phyloP scores from a whole-genome alignment of 1,139 yeast genomes.

The Pichia sp. region DNA sequence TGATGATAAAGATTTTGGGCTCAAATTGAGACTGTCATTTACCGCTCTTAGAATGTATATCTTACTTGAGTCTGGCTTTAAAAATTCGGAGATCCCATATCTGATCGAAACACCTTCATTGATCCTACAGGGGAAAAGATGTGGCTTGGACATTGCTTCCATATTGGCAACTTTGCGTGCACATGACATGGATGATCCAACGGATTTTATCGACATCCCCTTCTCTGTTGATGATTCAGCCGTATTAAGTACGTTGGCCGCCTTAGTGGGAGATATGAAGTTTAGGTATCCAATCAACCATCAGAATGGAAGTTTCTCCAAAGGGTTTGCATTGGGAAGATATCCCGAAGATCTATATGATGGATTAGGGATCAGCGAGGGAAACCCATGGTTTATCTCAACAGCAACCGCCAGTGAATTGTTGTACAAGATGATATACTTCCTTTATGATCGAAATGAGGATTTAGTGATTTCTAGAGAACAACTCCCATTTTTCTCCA shows the following conservation, averaged over 20 bases:
- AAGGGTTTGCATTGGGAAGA: conserved; percentile 78
- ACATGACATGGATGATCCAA: conserved; percentile 40
- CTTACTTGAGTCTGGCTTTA: conserved; percentile 40
- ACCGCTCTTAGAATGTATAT: conserved; percentile 35
- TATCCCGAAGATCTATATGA: conserved; percentile 92
- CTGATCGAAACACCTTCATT: conserved; percentile 62
- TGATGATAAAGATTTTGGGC: conserved; percentile 29
- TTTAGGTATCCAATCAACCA: conserved; percentile 69
- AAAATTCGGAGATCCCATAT: conserved; percentile 39
- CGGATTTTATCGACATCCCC: conserved; percentile 37
- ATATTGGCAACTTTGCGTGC: conserved; percentile 62
- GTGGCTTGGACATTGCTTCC: conserved; percentile 77
- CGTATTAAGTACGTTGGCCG: conserved; percentile 51
- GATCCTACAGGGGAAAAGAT: conserved; percentile 34
- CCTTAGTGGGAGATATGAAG: conserved; percentile 61
- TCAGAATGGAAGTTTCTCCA: conserved; percentile 31
- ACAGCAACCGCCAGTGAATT: conserved; percentile 75
- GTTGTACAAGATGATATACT: conserved; percentile 34
- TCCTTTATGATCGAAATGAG: conserved; percentile 27
- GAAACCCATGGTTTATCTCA: conserved; percentile 94
- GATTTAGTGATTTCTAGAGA: conserved; percentile 29
- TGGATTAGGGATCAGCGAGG: conserved; percentile 66
- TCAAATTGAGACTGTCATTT: conserved; percentile 26
- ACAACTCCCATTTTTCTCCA: conserved; percentile 20
- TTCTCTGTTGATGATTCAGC: conserved; percentile 50